Percentiles rank a stretch among this genome's conserved stretches.
Conservation (phyloP, 2,329 filamentous ascomycete species). For the Hymenoscyphus albidus region DNA sequence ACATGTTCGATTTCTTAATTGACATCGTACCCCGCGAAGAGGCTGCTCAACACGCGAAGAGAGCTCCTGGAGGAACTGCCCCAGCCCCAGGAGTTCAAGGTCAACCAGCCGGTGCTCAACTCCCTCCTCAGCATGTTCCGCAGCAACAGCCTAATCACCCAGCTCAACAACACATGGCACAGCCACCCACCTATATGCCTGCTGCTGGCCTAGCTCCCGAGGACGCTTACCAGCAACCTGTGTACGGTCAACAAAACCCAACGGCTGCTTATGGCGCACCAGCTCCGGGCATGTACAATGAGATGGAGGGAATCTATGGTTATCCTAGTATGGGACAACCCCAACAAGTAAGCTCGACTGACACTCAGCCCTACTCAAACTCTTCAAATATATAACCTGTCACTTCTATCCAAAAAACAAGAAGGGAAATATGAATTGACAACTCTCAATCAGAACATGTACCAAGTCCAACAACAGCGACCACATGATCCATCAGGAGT, state of each 20-base stretch:
- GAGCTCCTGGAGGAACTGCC: slow-evolving; percentile 49
- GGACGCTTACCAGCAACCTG: slow-evolving; percentile 77
- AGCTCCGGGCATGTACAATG: slow-evolving; percentile 71
- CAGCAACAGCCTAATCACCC: slow-evolving; percentile 44
- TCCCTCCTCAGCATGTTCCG: slow-evolving; percentile 47
- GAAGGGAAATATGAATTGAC: not conserved
- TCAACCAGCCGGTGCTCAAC: slow-evolving; percentile 47
- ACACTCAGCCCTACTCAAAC: not conserved
- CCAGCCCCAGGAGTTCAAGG: slow-evolving; percentile 44
- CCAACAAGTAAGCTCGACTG: slow-evolving; percentile 64
- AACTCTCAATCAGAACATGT: slow-evolving; percentile 36
- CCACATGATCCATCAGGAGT: slow-evolving; percentile 36
- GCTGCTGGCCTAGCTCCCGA: slow-evolving; percentile 61
- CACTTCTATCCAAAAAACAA: not conserved
- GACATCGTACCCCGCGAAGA: slow-evolving; percentile 98
- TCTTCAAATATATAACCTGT: not conserved
- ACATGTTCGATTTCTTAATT: slow-evolving; percentile 99
- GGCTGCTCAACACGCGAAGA: slow-evolving; percentile 78
- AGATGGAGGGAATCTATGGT: slow-evolving; percentile 80
- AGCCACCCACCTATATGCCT: slow-evolving; percentile 53
- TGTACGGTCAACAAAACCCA: slow-evolving; percentile 72
- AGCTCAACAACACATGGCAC: slow-evolving; percentile 60
- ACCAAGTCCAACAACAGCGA: slow-evolving; percentile 39
- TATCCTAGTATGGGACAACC: slow-evolving; percentile 71
- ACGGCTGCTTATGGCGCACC: slow-evolving; percentile 74